A percentile compares a stretch with the other conserved stretches of the same genome.
phyloP scores from a whole-genome alignment of 2,329 filamentous ascomycete species.

The Alternaria brassicicola region DNA sequence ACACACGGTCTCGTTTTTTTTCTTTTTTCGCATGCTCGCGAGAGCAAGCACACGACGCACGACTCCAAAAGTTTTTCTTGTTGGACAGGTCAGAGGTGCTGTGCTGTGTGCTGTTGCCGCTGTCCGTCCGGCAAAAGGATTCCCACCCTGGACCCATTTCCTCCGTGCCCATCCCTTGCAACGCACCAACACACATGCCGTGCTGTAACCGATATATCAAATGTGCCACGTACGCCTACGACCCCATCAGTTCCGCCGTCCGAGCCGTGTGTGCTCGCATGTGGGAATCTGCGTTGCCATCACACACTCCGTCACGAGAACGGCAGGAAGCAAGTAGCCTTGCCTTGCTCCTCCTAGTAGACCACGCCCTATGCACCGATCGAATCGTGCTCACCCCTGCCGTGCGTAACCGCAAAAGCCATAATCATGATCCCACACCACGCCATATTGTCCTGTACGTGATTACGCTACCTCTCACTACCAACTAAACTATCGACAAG shows the following conservation, averaged over 20 bases:
- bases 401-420: background rate
- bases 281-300: background rate
- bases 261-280: conserved; percentile 1
- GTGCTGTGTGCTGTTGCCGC: background rate
- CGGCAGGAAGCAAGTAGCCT: background rate
- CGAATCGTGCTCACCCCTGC: background rate
- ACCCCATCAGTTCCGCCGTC: conserved; percentile 8
- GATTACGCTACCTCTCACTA: background rate
- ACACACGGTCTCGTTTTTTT: background rate
- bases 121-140: conserved; percentile 9
- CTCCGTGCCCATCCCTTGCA: conserved; percentile 11
- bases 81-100: background rate
- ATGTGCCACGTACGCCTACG: conserved; percentile 7
- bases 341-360: background rate
- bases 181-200: background rate
- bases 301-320: background rate
- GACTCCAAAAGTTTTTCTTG: background rate
- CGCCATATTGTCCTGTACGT: background rate
- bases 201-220: conserved; percentile 5
- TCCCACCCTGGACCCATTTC: conserved; percentile 14
- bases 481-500: background rate
- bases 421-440: background rate
- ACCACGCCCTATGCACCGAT: background rate
- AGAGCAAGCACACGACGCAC: background rate
- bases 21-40: background rate